Evolutionary conservation across 2,329 filamentous ascomycete species (phyloP), one percentile per base, ranked within the genome.

Genomic region (Monosporascus ibericus): DNA sequence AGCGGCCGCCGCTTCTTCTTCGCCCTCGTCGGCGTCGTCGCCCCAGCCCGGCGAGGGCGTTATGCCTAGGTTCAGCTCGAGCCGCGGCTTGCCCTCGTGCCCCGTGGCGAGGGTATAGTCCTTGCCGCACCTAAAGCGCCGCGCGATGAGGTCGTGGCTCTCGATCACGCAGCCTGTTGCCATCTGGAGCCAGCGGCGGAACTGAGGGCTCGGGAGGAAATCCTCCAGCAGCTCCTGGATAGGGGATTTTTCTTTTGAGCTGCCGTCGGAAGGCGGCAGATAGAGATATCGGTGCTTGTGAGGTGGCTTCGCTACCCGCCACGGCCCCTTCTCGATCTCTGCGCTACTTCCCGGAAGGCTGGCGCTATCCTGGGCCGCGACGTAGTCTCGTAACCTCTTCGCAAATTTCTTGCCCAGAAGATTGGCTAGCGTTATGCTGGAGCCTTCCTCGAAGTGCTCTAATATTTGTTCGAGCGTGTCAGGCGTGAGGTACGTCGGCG

Each of bases 201-300:
- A 99, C 40, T 91, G 84, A 22, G 80, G 78, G 54, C 90, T 95
- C 0, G 94, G 92, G 18, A 99, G 78, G 51, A 97, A 80, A 14
- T 87, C 81, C 58, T 95, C 84, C 11, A 96, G 71, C 8, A 99
- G 77, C 67, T 95, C 89, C 51, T 86, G 82, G 54, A 95, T 78
- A 0, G 89, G 80, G 15, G 80, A 81, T 48, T 74, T 69, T 44
- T 77, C 71, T 0, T 64, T 44, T 7, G 50, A 34, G 25, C 42
- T 34, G 47, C 70, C 57, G 50, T 71, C 70, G 48, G 64, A 76
- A 59, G 72, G 74, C 60, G 90, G 84, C 54, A 89, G 80, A 70
- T 94, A 99, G 2, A 96, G 76, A 68, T 87, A 99, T 15, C 92
- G 88, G 66, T 96, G 91, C 74, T 99, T 99, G 73, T 99, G 92